phyloP scores from a whole-genome alignment of 106 monocot genomes.

The Dioscorea zingiberensis region DNA sequence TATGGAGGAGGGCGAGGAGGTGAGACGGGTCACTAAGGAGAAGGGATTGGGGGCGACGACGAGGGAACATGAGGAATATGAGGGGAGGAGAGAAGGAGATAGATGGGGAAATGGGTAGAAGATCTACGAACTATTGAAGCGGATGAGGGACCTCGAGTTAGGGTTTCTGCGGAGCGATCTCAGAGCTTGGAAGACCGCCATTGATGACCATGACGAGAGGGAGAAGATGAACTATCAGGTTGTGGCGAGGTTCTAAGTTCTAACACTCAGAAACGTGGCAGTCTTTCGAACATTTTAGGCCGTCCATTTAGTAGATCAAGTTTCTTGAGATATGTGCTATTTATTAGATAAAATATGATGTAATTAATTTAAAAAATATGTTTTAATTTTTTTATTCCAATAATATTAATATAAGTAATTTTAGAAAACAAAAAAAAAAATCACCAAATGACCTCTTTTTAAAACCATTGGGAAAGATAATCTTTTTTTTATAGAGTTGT shows the following conservation, averaged over 20 bases:
- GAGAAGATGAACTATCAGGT: not conserved
- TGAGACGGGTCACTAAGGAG: slow-evolving; percentile 17
- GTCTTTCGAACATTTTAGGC: too few species aligned
- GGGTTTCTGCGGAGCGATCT: slow-evolving; percentile 30
- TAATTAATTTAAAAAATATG: too few species aligned
- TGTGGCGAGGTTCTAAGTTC: not conserved
- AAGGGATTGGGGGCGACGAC: slow-evolving; percentile 12
- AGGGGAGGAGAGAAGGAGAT: not conserved
- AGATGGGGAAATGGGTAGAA: not conserved
- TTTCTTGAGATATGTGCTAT: too few species aligned
- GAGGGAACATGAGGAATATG: slow-evolving; percentile 1
- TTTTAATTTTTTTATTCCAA: too few species aligned
- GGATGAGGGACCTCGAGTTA: slow-evolving; percentile 17
- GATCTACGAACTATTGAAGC: slow-evolving; percentile 1
- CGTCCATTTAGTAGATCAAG: too few species aligned
- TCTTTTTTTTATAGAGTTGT: too few species aligned
- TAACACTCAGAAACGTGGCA: too few species aligned
- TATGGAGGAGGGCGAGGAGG: slow-evolving; percentile 15
- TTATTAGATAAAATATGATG: too few species aligned
- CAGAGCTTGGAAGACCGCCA: slow-evolving; percentile 47
- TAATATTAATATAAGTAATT: too few species aligned
- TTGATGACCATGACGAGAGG: slow-evolving; percentile 14
- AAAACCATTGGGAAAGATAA: too few species aligned
- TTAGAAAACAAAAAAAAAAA: too few species aligned
- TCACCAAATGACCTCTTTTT: too few species aligned